Conservation (phyloP, 2,329 filamentous ascomycete genomes). For the Penicillium sp. region DNA sequence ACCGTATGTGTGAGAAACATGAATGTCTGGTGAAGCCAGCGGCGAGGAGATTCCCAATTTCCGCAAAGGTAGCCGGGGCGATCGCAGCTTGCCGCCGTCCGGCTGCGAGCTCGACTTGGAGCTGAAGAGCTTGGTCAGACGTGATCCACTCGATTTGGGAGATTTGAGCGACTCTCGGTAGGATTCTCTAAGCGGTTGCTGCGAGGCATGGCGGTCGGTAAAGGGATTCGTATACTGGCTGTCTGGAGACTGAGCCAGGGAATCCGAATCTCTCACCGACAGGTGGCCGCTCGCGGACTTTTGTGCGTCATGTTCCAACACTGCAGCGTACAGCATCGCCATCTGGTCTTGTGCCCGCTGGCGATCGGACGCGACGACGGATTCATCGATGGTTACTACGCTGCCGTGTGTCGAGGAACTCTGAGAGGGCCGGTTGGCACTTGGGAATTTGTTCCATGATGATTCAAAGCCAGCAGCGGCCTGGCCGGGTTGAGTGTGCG, state of each 20-base stretch:
- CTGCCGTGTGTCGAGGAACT: constrained; percentile 49
- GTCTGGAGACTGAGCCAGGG: constrained; percentile 19
- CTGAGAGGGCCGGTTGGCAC: constrained; percentile 29
- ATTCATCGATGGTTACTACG: constrained; percentile 68
- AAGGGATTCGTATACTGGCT: constrained; percentile 24
- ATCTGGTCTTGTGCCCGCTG: constrained; percentile 73
- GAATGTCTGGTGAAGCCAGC: constrained; percentile 42
- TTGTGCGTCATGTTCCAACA: constrained; percentile 75
- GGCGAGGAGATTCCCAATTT: constrained; percentile 55
- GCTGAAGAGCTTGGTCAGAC: constrained; percentile 39
- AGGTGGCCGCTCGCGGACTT: constrained; percentile 29
- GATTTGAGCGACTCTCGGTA: constrained; percentile 14
- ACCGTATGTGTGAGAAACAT: constrained; percentile 39
- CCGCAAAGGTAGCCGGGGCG: constrained; percentile 41
- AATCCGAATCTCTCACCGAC: constrained; percentile 13
- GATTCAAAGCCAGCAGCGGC: constrained; percentile 31
- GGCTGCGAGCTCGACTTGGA: constrained; percentile 35
- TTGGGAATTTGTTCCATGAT: constrained; percentile 35
- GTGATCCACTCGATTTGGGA: constrained; percentile 28
- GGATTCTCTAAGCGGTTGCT: constrained; percentile 19
- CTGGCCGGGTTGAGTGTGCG: constrained; percentile 30
- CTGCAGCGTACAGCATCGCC: constrained; percentile 83
- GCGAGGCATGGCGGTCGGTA: constrained; percentile 24
- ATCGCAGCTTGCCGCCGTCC: constrained; percentile 40
- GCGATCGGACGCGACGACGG: constrained; percentile 67